Conservation (phyloP, 2,329 filamentous ascomycete genomes). For the Coniochaeta sp. region DNA sequence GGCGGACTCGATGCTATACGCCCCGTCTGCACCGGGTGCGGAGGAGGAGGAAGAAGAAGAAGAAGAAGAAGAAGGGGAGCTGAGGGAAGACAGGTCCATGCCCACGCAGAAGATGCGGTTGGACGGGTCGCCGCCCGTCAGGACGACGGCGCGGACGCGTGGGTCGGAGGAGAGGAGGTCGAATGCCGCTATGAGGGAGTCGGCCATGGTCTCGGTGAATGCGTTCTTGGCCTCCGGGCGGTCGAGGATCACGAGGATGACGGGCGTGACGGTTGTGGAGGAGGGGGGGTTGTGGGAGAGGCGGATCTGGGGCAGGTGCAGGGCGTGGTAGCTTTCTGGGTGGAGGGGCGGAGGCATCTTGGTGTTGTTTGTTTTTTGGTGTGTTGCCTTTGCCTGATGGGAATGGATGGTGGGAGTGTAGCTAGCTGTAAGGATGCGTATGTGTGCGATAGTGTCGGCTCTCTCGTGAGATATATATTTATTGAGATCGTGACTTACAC, state of each 20-base stretch:
- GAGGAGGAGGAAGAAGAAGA: slow-evolving; percentile 17
- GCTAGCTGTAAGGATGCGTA: not conserved
- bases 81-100: slow-evolving; percentile 38
- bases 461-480: not conserved
- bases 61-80: slow-evolving; percentile 22
- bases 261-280: slow-evolving; percentile 48
- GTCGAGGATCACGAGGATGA: slow-evolving; percentile 57
- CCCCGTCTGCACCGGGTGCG: slow-evolving; percentile 16
- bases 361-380: slow-evolving; percentile 26
- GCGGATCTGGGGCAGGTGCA: slow-evolving; percentile 34
- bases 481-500: not conserved
- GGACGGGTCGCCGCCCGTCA: slow-evolving; percentile 41
- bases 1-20: not conserved
- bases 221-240: slow-evolving; percentile 62
- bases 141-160: slow-evolving; percentile 46
- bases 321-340: slow-evolving; percentile 28
- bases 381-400: not conserved
- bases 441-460: not conserved
- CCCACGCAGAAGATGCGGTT: slow-evolving; percentile 51
- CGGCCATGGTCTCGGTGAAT: slow-evolving; percentile 58
- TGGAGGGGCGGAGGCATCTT: not conserved
- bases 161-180: slow-evolving; percentile 42
- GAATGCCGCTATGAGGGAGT: slow-evolving; percentile 50
- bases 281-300: slow-evolving; percentile 41
- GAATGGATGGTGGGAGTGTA: no score